Conservation (phyloP, 208 protist species). For the Angomonas ambiguus region DNA sequence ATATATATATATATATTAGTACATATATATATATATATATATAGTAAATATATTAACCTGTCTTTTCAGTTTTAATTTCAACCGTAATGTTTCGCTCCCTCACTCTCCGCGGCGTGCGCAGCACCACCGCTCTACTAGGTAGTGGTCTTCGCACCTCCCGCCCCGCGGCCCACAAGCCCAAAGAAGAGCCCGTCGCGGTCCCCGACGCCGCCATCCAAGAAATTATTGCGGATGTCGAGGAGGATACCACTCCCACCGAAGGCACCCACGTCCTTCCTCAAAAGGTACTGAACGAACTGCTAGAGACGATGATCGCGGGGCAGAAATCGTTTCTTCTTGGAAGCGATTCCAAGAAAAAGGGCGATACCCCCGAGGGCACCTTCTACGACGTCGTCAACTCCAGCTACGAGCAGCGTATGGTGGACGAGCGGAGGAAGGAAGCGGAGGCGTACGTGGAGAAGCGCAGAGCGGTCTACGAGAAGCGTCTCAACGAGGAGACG, state of each 20-base stretch:
- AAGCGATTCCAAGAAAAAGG: slow-evolving; percentile 6
- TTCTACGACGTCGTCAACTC: slow-evolving; percentile 9
- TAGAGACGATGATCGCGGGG: slow-evolving; percentile 10
- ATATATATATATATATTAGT: too few species aligned
- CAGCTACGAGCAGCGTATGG: slow-evolving; percentile 6
- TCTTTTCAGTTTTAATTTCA: too few species aligned
- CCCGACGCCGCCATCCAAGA: too few species aligned
- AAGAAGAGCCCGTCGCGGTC: too few species aligned
- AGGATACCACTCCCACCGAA: neutral
- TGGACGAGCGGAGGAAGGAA: neutral
- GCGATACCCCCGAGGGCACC: neutral
- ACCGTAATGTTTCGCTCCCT: too few species aligned
- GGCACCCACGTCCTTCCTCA: slow-evolving; percentile 10
- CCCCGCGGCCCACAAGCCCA: too few species aligned
- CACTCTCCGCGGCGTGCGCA: too few species aligned
- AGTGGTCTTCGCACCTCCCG: too few species aligned
- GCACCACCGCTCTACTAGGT: too few species aligned
- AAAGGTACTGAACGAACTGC: slow-evolving; percentile 6
- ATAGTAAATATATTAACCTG: too few species aligned
- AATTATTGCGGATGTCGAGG: neutral
- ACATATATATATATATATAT: too few species aligned
- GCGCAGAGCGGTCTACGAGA: slow-evolving; percentile 23
- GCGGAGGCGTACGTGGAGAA: slow-evolving; percentile 13
- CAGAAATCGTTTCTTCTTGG: slow-evolving; percentile 17
- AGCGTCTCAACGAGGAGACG: slow-evolving; percentile 41